phyloP scores from a whole-genome alignment of 768 basidiomycete genomes.

The Panellus pusillus region DNA sequence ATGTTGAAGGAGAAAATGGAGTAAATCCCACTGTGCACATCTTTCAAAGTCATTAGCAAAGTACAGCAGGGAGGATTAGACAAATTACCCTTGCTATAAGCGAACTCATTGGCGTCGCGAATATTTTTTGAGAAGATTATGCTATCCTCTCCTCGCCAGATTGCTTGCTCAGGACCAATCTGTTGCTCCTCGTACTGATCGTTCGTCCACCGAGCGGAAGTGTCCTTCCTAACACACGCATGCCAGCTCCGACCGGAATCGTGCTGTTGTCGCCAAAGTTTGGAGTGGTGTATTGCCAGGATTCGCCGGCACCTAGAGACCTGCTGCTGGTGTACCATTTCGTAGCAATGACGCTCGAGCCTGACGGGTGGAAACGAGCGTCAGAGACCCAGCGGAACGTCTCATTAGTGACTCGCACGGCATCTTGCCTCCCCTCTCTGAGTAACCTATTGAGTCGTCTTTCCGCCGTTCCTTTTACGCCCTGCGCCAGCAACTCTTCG shows the following conservation, averaged over 20 bases:
- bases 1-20: conserved; percentile 68
- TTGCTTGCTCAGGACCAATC: conserved; percentile 70
- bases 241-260: conserved; percentile 48
- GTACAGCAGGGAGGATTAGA: not conserved
- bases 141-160: conserved; percentile 58
- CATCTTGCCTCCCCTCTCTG: conserved; percentile 55
- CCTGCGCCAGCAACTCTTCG: conserved; percentile 46
- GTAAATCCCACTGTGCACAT: conserved; percentile 70
- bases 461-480: conserved; percentile 50
- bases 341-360: conserved; percentile 63
- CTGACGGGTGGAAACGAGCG: conserved; percentile 69
- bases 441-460: conserved; percentile 49
- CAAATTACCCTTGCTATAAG: conserved; percentile 63
- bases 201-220: conserved; percentile 60
- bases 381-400: conserved; percentile 73
- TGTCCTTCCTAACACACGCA: conserved; percentile 52
- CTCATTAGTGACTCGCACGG: conserved; percentile 68
- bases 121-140: conserved; percentile 71
- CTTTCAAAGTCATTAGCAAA: conserved; percentile 33
- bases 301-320: conserved; percentile 70
- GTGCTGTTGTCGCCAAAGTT: conserved; percentile 30
- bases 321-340: conserved; percentile 73
- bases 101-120: conserved; percentile 46
- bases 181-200: conserved; percentile 66
- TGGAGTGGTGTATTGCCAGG: conserved; percentile 66